Percentiles rank a stretch among this genome's conserved stretches.
Evolutionary conservation across 495 filamentous ascomycete species (phyloP).

Genomic region (Astrocystis sublimbata): DNA sequence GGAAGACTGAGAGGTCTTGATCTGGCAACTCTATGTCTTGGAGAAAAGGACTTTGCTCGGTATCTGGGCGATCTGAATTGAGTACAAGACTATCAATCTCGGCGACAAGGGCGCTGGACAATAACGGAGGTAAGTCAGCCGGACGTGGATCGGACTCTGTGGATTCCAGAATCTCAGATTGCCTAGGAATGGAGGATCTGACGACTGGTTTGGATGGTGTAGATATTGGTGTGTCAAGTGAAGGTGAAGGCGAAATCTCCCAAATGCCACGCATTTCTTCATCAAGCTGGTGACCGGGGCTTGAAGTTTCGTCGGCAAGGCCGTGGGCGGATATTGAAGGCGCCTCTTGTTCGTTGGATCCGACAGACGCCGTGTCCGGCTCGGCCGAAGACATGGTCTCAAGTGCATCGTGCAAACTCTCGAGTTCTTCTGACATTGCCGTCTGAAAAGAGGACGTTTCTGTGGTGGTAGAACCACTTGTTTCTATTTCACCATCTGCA

Average conservation of each 20-base stretch:
- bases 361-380: neutral
- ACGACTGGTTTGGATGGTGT: neutral
- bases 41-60: neutral
- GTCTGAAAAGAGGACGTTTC: neutral
- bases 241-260: neutral
- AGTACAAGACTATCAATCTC: neutral
- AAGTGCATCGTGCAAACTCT: neutral
- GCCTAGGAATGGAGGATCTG: neutral
- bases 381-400: neutral
- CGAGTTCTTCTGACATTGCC: neutral
- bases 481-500: neutral
- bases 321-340: neutral
- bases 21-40: neutral
- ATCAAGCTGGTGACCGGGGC: neutral
- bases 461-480: neutral
- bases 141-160: neutral
- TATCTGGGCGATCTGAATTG: neutral
- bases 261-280: neutral
- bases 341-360: neutral
- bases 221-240: neutral
- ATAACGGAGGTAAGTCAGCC: neutral
- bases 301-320: neutral
- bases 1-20: neutral
- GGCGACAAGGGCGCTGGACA: neutral
- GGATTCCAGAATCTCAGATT: neutral